Evolutionary conservation across 352 stramenopile species (phyloP).

Genomic region (Thraustotheca clavata): DNA sequence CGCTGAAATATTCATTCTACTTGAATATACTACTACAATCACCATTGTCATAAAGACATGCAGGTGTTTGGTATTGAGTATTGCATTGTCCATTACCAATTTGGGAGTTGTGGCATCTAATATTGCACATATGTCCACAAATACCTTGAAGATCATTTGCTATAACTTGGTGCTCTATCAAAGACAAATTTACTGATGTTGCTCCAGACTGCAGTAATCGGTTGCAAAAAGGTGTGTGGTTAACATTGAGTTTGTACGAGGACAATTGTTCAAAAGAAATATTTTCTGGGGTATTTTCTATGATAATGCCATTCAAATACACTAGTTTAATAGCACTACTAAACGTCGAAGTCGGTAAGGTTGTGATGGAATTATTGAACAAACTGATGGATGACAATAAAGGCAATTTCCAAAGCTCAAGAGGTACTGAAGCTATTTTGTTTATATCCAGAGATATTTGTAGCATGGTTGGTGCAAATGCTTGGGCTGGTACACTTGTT

Average conservation of each 20-base stretch:
- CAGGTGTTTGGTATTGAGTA: not conserved
- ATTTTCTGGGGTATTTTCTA: not conserved
- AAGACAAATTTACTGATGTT: not conserved
- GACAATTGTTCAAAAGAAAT: not conserved
- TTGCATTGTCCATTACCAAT: constrained; percentile 12
- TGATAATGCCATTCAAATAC: not conserved
- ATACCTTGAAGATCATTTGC: not conserved
- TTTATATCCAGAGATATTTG: not conserved
- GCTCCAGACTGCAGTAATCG: not conserved
- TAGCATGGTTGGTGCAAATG: not conserved
- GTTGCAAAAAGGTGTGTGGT: not conserved
- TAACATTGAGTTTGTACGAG: not conserved
- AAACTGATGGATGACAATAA: not conserved
- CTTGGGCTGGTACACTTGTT: not conserved
- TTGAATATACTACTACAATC: too few species aligned
- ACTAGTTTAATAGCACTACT: not conserved
- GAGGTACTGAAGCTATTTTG: not conserved
- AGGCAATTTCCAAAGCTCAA: not conserved
- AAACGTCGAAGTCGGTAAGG: not conserved
- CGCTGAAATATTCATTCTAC: too few species aligned
- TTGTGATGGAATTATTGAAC: not conserved
- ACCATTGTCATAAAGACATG: constrained; percentile 1
- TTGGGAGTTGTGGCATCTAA: not conserved
- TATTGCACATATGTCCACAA: not conserved
- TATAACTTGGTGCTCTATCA: not conserved